Base-by-base conservation (phyloP, 805 yeast species). In the Nakazawaea molendinolei region DNA sequence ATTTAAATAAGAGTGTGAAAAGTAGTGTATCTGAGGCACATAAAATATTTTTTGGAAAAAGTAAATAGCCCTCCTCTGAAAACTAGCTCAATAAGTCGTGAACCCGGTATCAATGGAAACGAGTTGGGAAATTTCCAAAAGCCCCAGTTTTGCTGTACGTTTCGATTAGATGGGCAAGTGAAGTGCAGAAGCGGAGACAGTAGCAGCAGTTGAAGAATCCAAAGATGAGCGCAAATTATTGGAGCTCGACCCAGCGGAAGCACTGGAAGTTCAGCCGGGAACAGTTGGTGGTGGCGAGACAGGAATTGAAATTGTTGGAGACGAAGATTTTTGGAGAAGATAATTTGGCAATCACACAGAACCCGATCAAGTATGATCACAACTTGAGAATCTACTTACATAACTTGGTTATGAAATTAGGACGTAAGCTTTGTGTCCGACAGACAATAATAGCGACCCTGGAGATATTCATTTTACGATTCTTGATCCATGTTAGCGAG, bases 381-480 rank as follows among this genome's bases (percentile, higher is more conserved):
- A 75, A 77, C 53, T 63, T 82, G 70, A 60, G 92, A 36, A 85
- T 90, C 16, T 90, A 76, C 54, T 65, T 92, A 36, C 95, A 87
- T 54, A 76, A 77, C 36, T 59, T 85, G 42, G 67, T 86, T 23
- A 76, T 79, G 48, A 77, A 79, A 48, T 62, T 90, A 8, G 97
- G 97, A 0, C 67, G 94, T 44, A 65, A 90, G 28, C 62, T 92
- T 37, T 76, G 75, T 39, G 67, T 86, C 13, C 62, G 97, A 28
- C 97, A 90, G 53, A 67, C 86, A 20, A 90, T 92, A 0, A 55
- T 90, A 14, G 82, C 95, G 2, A 84, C 96, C 0, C 95, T 96
- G 0, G 95, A 89, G 48, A 75, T 87, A 2, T 92, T 86, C 48
- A 53, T 87, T 15, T 66, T 81, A n/a, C 56, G 98, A 30, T 86